phyloP scores from a whole-genome alignment of 768 basidiomycete species.

The Leccinum variicolor region DNA sequence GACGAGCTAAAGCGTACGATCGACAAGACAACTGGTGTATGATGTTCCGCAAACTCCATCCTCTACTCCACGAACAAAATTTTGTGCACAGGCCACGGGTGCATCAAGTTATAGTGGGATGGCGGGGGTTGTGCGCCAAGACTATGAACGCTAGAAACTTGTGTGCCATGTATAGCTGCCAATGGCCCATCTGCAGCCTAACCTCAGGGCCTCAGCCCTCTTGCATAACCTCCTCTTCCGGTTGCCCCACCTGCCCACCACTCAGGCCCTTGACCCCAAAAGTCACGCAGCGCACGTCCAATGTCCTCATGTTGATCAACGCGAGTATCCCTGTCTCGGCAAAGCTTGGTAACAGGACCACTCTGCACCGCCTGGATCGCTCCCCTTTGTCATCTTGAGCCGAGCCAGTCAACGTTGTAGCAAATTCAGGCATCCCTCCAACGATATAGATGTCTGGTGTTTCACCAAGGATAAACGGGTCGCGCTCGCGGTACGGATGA shows the following conservation, averaged over 20 bases:
- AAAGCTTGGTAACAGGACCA: constrained; percentile 83
- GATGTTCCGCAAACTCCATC: too few relatives aligned
- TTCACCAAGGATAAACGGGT: constrained; percentile 86
- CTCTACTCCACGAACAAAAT: too few relatives aligned
- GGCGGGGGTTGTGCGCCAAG: not conserved
- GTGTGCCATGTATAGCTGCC: too few relatives aligned
- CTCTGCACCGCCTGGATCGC: constrained; percentile 48
- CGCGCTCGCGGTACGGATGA: constrained; percentile 82
- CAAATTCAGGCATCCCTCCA: constrained; percentile 87
- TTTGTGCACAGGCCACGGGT: too few relatives aligned
- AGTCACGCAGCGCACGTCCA: constrained; percentile 63
- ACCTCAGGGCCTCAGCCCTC: constrained; percentile 18
- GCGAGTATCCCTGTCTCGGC: constrained; percentile 73
- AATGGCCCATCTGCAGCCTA: not conserved
- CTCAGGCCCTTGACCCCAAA: constrained; percentile 47
- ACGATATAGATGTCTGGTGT: constrained; percentile 90
- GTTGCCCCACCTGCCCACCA: constrained; percentile 8
- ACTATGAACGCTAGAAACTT: not conserved
- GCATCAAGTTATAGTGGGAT: not conserved
- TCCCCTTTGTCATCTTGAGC: constrained; percentile 30
- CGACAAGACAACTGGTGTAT: not conserved
- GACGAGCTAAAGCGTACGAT: not conserved
- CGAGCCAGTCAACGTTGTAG: constrained; percentile 59
- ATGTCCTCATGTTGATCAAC: constrained; percentile 73
- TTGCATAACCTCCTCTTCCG: constrained; percentile 21